A percentile compares a stretch with the other conserved stretches of the same genome.
These are phyloP conservation scores for Periconia digitata DNA, from an alignment of 2,329 filamentous ascomycete genomes.

Conservation along the genomic window DNA sequence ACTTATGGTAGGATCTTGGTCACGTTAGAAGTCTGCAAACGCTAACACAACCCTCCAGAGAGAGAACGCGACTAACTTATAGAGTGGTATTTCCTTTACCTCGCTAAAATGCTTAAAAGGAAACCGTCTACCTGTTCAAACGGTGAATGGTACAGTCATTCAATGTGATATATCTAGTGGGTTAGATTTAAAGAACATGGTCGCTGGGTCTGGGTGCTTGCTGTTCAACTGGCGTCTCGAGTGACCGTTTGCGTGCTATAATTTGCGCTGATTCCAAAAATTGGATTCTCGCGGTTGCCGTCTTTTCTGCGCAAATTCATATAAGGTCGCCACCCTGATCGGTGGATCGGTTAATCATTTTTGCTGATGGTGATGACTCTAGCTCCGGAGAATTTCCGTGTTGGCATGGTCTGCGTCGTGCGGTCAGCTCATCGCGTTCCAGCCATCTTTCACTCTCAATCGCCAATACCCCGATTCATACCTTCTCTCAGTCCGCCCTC, in stretches of 20 bases:
- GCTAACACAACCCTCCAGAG: no score
- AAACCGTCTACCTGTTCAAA: no score
- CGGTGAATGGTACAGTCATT: no score
- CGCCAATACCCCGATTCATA: slow-evolving; percentile 8
- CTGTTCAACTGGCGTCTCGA: slow-evolving; percentile 2
- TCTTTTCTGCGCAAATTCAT: slow-evolving; percentile 9
- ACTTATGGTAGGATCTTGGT: no score
- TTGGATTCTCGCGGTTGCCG: slow-evolving; percentile 12
- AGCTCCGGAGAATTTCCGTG: slow-evolving; percentile 12
- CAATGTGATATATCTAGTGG: no score
- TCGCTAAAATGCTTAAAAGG: no score
- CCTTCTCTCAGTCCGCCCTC: slow-evolving; percentile 9
- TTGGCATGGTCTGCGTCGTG: slow-evolving; percentile 8
- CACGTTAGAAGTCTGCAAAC: no score
- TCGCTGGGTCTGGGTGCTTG: background rate
- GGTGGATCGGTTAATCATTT: slow-evolving; percentile 10
- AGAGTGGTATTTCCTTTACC: no score
- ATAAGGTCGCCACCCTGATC: background rate
- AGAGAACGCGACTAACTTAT: no score
- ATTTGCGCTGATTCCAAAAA: slow-evolving; percentile 16
- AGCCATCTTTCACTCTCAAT: slow-evolving; percentile 13
- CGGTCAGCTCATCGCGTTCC: slow-evolving; percentile 7
- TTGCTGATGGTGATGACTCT: slow-evolving; percentile 9
- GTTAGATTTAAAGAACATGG: no score
- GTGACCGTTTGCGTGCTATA: slow-evolving; percentile 8